phyloP scores from a whole-genome alignment of 257 asterid species.

The Voacanga thouarsii region DNA sequence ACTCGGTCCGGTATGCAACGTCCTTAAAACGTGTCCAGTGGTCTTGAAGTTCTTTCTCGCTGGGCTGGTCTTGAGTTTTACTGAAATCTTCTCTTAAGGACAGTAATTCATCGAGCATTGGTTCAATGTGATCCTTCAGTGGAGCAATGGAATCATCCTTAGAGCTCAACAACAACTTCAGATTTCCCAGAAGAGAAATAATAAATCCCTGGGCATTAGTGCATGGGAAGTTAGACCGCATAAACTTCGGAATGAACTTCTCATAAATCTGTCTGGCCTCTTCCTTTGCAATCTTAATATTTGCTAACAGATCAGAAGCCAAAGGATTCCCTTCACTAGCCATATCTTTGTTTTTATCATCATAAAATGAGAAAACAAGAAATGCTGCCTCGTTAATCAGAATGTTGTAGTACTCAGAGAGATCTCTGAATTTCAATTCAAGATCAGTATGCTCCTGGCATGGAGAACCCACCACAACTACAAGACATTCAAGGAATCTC shows the following conservation, averaged over 20 bases:
- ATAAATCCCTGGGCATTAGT: conserved; percentile 2
- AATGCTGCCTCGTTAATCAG: background rate
- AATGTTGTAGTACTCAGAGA: background rate
- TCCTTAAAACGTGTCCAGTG: too few species aligned
- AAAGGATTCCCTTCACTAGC: too few species aligned
- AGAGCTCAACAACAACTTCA: background rate
- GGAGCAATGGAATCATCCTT: background rate
- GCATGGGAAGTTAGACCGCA: background rate
- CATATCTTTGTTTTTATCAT: background rate
- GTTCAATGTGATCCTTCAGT: background rate
- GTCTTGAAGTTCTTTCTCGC: too few species aligned
- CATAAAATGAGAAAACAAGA: background rate
- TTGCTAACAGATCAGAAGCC: background rate
- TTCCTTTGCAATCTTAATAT: background rate
- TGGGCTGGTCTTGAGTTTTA: too few species aligned
- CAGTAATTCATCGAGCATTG: too few species aligned
- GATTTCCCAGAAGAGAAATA: background rate
- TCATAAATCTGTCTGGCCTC: background rate
- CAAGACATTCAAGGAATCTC: background rate
- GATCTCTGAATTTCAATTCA: background rate
- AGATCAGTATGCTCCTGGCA: background rate
- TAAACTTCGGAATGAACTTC: background rate
- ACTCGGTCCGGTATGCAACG: too few species aligned
- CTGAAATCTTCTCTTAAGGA: too few species aligned
- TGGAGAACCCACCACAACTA: background rate